Conservation (phyloP, 169 alveolate species). For the Amoebophrya sp. region DNA sequence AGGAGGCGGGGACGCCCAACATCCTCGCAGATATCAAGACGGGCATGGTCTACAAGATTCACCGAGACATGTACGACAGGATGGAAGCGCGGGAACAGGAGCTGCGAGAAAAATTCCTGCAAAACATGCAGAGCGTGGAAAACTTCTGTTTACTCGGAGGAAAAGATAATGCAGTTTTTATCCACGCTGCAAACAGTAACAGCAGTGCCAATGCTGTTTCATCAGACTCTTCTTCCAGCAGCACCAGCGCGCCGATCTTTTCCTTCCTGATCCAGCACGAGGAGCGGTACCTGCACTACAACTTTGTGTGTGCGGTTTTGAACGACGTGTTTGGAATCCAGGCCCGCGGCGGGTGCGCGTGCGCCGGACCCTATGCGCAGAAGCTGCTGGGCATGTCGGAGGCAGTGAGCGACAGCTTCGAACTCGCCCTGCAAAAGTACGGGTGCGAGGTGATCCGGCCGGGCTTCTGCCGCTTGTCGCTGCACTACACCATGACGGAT, state of each 20-base stretch:
- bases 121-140: neutral
- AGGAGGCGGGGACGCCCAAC: conserved; percentile 89
- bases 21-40: conserved; percentile 72
- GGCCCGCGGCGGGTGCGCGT: conserved; percentile 85
- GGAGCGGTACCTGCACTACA: conserved; percentile 66
- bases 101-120: neutral
- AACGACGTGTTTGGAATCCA: conserved; percentile 88
- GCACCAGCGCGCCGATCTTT: neutral
- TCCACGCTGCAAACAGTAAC: neutral
- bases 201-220: too few species aligned
- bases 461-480: neutral
- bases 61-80: conserved; percentile 30
- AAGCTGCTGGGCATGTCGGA: neutral
- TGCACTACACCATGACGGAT: neutral
- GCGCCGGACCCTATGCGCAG: conserved; percentile 69
- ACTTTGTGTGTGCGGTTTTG: conserved; percentile 74
- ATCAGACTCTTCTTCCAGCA: too few species aligned
- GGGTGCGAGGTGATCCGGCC: conserved; percentile 5
- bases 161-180: neutral
- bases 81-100: neutral
- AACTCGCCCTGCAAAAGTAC: neutral
- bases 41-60: conserved; percentile 67
- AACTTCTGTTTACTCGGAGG: neutral
- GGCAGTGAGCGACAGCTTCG: neutral
- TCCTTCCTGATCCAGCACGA: conserved; percentile 38